A percentile compares a stretch with the other conserved stretches of the same genome.
Conservation (phyloP, 2,329 filamentous ascomycete genomes). For the Exophiala sideris region DNA sequence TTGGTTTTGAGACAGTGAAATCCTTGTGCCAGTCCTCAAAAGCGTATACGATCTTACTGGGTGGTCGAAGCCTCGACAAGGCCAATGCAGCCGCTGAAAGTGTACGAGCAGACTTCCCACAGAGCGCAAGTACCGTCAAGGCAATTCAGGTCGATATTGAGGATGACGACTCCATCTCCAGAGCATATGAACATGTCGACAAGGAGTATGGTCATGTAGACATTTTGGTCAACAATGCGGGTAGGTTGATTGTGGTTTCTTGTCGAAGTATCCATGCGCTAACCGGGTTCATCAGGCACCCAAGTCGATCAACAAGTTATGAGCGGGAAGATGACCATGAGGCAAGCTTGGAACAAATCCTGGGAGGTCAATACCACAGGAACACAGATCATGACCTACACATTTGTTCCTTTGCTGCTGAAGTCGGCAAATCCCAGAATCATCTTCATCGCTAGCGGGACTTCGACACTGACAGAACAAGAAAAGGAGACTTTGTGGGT, state of each 20-base stretch:
- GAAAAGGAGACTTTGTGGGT: conserved; percentile 30
- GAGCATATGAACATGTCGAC: conserved; percentile 43
- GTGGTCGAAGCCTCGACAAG: conserved; percentile 51
- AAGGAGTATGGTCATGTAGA: conserved; percentile 16
- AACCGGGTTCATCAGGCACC: conserved; percentile 8
- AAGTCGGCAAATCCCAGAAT: conserved; percentile 46
- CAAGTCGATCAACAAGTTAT: conserved; percentile 34
- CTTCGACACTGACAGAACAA: conserved; percentile 35
- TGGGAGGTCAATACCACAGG: conserved; percentile 53
- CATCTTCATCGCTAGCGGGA: conserved; percentile 49
- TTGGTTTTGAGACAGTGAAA: conserved; percentile 58
- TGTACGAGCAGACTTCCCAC: conserved; percentile 41
- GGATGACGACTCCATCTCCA: conserved; percentile 51
- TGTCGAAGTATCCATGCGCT: not conserved
- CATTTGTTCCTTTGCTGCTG: conserved; percentile 53
- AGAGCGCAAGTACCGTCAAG: conserved; percentile 36
- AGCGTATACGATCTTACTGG: conserved; percentile 57
- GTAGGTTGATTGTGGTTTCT: conserved; percentile 1
- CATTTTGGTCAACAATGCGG: conserved; percentile 25
- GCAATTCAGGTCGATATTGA: conserved; percentile 53
- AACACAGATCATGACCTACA: conserved; percentile 43
- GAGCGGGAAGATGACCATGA: conserved; percentile 32
- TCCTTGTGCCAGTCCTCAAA: conserved; percentile 48
- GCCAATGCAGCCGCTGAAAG: conserved; percentile 47
- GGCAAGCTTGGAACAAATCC: conserved; percentile 45